Evolutionary conservation across 805 yeast species (phyloP), one percentile per base, ranked within the genome.

Genomic region (Spencermartinsiella europaea): DNA sequence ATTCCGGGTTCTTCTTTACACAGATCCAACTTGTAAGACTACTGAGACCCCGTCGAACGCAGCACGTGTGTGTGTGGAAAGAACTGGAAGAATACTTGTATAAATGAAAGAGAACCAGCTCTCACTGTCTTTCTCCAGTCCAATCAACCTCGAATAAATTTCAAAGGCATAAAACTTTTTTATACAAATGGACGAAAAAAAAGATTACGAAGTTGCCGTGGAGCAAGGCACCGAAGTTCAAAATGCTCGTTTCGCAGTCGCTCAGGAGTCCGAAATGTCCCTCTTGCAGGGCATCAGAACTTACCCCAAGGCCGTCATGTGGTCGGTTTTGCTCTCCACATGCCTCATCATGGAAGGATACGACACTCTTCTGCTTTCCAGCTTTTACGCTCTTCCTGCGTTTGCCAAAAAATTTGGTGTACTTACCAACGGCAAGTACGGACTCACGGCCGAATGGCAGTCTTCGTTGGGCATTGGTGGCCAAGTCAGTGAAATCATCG

Each of bases 321-420:
- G 78, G 79, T 70, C 77, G 2, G 49, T 72, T n/a, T 56, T 72
- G 21, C 57, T 75, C 34, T 70, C 76, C 2, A 53, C 69, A 2
- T 68, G 74, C 27, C 59, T 75, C 49, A 55, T 74, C 42, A 73
- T 73, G 77, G 78, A 72, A 50, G 79, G 78, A 19, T 74, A 71
- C 59, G 79, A 74, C 52, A 59, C 65, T 19, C 60, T 60, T 40
- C 59, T 74, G 39, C 58, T 74, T 40, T 52, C 59, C 34, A 61
- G 71, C 3, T 69, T 75, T 55, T 75, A 64, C 58, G 75, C 70
- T 4, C 50, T 44, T 33, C 51, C 56, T 10, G 27, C 50, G 12
- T 55, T 55, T 35, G 33, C 15, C 5, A 15, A 38, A n/a, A 38
- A 40, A 22, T 54, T 36, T 28, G 59, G 59, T 72, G 25, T 31